phyloP scores from a whole-genome alignment of 345 rosid species.

The Excoecaria cochinchinensis region DNA sequence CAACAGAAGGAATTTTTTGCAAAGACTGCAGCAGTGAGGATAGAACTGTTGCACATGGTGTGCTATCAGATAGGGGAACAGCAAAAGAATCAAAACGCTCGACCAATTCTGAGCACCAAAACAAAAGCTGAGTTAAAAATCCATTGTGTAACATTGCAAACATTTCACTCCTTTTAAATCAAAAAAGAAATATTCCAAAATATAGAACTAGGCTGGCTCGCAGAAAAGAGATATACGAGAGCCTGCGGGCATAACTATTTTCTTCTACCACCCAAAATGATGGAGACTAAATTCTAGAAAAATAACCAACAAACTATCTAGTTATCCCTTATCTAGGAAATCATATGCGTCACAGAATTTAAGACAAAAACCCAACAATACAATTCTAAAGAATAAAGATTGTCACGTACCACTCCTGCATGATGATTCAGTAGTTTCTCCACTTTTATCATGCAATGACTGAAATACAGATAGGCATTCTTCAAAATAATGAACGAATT shows the following conservation, averaged over 20 bases:
- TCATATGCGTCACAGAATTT: no score
- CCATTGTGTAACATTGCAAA: not conserved
- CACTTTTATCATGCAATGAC: slow-evolving; percentile 30
- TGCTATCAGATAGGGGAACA: slow-evolving; percentile 52
- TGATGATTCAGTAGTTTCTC: slow-evolving; percentile 31
- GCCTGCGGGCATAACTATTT: not conserved
- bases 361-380: not conserved
- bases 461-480: slow-evolving; percentile 45
- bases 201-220: no score
- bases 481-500: slow-evolving; percentile 47
- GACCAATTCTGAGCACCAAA: slow-evolving; percentile 57
- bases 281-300: not conserved
- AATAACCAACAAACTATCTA: not conserved
- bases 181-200: not conserved
- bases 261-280: not conserved
- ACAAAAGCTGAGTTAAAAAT: slow-evolving; percentile 13
- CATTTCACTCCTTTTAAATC: not conserved
- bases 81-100: slow-evolving; percentile 49
- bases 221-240: slow-evolving; percentile 2
- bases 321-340: not conserved
- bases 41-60: slow-evolving; percentile 47
- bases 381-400: not conserved
- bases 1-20: slow-evolving; percentile 62
- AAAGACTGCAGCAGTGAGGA: slow-evolving; percentile 65
- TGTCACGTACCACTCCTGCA: slow-evolving; percentile 48